Evolutionary conservation across 2,329 filamentous ascomycete genomes (phyloP).

Genomic region (Graphiopsis chlorocephala): DNA sequence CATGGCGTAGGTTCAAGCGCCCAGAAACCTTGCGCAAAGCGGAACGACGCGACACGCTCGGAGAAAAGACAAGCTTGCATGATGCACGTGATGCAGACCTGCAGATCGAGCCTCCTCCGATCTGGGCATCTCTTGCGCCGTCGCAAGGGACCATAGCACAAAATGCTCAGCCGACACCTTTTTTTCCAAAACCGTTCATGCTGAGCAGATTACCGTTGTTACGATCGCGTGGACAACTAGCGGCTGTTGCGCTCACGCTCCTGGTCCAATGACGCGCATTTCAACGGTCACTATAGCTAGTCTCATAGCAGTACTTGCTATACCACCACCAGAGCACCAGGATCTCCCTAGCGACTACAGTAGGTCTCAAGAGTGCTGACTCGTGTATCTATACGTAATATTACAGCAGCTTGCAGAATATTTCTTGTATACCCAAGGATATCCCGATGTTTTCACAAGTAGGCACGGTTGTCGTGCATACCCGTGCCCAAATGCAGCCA

Average conservation of each 20-base stretch:
- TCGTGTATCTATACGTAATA: neutral
- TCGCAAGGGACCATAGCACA: neutral
- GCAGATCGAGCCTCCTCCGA: neutral
- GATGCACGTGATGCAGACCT: neutral
- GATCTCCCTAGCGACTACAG: neutral
- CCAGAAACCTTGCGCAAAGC: neutral
- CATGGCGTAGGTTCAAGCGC: neutral
- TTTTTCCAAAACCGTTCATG: neutral
- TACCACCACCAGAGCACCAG: neutral
- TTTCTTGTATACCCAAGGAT: neutral
- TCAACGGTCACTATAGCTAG: neutral
- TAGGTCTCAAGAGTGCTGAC: neutral
- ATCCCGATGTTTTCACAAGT: neutral
- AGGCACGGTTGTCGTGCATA: neutral
- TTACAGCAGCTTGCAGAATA: neutral
- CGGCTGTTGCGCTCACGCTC: neutral
- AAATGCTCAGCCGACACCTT: neutral
- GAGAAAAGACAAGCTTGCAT: neutral
- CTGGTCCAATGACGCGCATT: neutral
- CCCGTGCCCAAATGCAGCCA: neutral
- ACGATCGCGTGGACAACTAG: neutral
- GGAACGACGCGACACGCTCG: neutral
- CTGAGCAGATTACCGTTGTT: neutral
- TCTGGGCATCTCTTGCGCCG: neutral
- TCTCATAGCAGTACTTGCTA: neutral